These are phyloP conservation scores for Durusdinium trenchii DNA, from an alignment of 73 alveolate species.

Conservation along the genomic window DNA sequence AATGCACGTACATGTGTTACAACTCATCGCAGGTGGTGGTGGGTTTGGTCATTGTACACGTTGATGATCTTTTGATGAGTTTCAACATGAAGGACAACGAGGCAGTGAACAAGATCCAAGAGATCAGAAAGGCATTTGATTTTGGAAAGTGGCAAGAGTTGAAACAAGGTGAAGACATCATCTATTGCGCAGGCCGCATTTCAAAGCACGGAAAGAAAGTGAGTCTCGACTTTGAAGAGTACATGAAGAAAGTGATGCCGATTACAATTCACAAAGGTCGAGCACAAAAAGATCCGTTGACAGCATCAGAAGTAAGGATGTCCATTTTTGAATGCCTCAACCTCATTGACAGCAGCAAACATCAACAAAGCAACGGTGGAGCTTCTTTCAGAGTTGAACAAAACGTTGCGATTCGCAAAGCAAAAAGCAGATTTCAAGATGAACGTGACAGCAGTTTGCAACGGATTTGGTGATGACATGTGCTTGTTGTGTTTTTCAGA, in stretches of 20 bases:
- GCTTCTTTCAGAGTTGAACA: background rate
- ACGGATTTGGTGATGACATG: background rate
- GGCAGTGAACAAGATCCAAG: background rate
- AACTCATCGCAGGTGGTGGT: background rate
- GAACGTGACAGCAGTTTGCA: background rate
- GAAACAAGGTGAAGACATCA: background rate
- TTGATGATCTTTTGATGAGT: background rate
- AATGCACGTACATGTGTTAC: background rate
- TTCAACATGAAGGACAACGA: background rate
- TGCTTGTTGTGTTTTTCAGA: background rate
- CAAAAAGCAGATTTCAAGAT: too few relatives aligned
- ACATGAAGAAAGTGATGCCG: constrained; percentile 49
- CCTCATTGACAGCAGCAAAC: background rate
- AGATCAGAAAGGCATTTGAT: background rate
- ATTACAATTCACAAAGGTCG: background rate
- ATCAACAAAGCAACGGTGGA: background rate
- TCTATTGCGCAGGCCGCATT: constrained; percentile 22
- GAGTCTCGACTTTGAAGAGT: background rate
- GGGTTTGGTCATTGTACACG: background rate
- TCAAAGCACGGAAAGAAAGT: background rate
- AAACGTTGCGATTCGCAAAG: background rate
- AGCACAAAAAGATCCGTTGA: background rate
- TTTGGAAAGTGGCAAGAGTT: constrained; percentile 30
- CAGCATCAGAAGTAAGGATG: background rate
- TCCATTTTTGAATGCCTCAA: background rate